Conservation (phyloP, 257 asterid species). For the Solanum phureja region DNA sequence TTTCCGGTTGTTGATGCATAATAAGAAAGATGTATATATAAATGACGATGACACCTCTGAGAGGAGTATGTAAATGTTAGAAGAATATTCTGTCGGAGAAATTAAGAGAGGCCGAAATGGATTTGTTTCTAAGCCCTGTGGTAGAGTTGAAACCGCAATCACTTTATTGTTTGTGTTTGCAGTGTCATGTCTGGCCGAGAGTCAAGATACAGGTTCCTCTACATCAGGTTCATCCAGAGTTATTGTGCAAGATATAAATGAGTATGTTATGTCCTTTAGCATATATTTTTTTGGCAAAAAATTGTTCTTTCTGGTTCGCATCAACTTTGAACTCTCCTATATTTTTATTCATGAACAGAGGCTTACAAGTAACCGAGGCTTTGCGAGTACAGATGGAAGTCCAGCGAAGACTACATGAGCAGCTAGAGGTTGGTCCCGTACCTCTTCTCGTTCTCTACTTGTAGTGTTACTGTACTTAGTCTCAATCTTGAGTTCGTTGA, state of each 20-base stretch:
- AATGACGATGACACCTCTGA: neutral
- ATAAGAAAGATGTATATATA: neutral
- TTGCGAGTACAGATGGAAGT: constrained; percentile 95
- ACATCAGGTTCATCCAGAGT: constrained; percentile 59
- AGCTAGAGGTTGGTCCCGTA: constrained; percentile 55
- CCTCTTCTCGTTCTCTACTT: neutral
- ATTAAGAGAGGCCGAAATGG: neutral
- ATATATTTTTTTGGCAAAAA: neutral
- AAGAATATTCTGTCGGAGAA: neutral
- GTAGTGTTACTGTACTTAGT: neutral
- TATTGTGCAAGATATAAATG: constrained; percentile 56
- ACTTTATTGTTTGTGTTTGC: constrained; percentile 12
- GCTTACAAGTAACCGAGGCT: constrained; percentile 87
- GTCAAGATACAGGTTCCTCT: constrained; percentile 79
- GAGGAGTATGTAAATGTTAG: neutral
- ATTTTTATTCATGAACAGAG: constrained; percentile 31
- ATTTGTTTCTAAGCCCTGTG: neutral
- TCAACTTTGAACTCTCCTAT: neutral
- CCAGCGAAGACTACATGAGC: constrained; percentile 75
- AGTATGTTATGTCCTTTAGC: constrained; percentile 29
- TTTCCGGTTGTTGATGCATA: neutral
- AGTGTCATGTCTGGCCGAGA: constrained; percentile 74
- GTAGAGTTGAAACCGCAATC: neutral
- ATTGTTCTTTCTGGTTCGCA: neutral
- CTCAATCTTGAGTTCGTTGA: neutral